Evolutionary conservation across 2,329 filamentous ascomycete genomes (phyloP), one percentile per base, ranked within the genome.

Genomic region (Xylariaceae sp.): DNA sequence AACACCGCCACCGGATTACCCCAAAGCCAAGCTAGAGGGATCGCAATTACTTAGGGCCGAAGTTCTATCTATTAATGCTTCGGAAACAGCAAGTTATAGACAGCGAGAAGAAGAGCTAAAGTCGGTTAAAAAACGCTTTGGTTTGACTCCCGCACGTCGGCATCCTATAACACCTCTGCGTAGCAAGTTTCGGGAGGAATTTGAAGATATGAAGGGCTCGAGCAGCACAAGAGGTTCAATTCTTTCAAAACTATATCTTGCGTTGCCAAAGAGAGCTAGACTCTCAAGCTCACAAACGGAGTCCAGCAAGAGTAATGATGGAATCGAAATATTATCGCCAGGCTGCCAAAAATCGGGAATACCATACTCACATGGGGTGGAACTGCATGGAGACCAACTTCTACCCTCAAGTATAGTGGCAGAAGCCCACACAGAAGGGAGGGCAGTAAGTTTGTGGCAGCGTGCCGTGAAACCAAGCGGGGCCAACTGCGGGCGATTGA

Each of bases 171-270:
- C 56, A n/a, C 65, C 63, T 10, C 53, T 71, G 1, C 58, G 57
- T 43, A 76, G 72, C 57, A 73, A 67, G 18, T 78, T 77, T 59
- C 67, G 61, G 9, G 75, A 78, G 54, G 67, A 74, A 5, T 71
- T 76, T 47, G 60, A 69, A 15, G 60, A 62, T 5, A 42, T 58
- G 6, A 59, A 53, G 41, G 26, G 54, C 13, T 49, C 54, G 19
- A 49, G 29, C 26, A 55, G 39, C 7, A 53, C 53, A 6, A 66
- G 62, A 44, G 60, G 55, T 9, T 72, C 71, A 12, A 57, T 76
- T 29, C 61, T 73, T 34, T 62, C 67, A 5, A 73, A 65, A 34
- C 56, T 77, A 0, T 68, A 72, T 47, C 57, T 71, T 1, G 63
- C 65, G 3, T 59, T 73, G 5, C 67, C 70, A 1, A 69, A 61